Conservation (phyloP, 495 filamentous ascomycete species). For the Ascodesmis nigricans region DNA sequence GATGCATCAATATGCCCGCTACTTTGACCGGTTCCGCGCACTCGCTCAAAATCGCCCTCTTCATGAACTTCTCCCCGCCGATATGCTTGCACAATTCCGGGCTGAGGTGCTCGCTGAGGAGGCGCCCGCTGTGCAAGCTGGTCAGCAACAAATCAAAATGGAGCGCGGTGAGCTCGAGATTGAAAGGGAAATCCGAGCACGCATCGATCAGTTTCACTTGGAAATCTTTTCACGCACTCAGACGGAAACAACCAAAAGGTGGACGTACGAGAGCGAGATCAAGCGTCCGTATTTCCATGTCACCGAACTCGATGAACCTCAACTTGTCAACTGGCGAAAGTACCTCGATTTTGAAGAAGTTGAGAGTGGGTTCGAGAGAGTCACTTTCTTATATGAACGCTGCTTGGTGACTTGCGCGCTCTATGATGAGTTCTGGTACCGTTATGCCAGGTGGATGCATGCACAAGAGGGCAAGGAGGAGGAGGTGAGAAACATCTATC, state of each 20-base stretch:
- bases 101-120: slow-evolving; percentile 43
- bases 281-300: slow-evolving; percentile 97
- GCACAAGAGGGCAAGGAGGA: slow-evolving; percentile 62
- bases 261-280: slow-evolving; percentile 86
- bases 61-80: slow-evolving; percentile 44
- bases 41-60: slow-evolving; percentile 53
- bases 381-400: slow-evolving; percentile 73
- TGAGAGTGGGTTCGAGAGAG: slow-evolving; percentile 54
- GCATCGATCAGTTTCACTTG: slow-evolving; percentile 59
- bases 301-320: slow-evolving; percentile 65
- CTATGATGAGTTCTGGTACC: slow-evolving; percentile 94
- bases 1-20: slow-evolving; percentile 89
- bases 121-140: slow-evolving; percentile 28
- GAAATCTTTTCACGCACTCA: slow-evolving; percentile 66
- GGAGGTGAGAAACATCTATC: slow-evolving; percentile 83
- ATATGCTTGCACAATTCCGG: slow-evolving; percentile 45
- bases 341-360: slow-evolving; percentile 93
- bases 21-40: slow-evolving; percentile 76
- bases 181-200: slow-evolving; percentile 58
- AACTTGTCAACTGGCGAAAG: slow-evolving; percentile 83
- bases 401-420: slow-evolving; percentile 80
- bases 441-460: slow-evolving; percentile 94
- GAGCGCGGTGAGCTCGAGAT: slow-evolving; percentile 45
- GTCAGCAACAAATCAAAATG: slow-evolving; percentile 29
- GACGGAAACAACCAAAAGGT: slow-evolving; percentile 74